These are phyloP conservation scores for Colletotrichum chlorophyti DNA, from an alignment of 2,329 filamentous ascomycete genomes.

Conservation along the genomic window DNA sequence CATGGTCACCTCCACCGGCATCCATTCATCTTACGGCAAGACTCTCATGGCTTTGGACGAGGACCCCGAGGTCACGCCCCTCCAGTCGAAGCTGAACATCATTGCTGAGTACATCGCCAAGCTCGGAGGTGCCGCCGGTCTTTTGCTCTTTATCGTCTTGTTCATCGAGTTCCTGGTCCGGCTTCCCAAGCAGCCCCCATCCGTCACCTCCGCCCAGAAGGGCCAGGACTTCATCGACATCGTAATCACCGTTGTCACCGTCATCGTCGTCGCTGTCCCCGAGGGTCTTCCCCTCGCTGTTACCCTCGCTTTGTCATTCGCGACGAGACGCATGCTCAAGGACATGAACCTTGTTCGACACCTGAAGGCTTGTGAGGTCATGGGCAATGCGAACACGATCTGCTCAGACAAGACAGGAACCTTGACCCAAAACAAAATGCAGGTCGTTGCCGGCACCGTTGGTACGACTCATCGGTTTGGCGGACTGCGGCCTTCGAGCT, in stretches of 20 bases:
- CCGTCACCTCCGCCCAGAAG: constrained; percentile 70
- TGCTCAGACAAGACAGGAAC: constrained; percentile 75
- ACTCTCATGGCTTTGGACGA: constrained; percentile 78
- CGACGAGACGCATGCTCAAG: constrained; percentile 77
- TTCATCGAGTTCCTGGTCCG: constrained; percentile 84
- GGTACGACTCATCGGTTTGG: constrained; percentile 64
- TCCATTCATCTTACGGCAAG: constrained; percentile 77
- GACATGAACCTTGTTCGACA: constrained; percentile 81
- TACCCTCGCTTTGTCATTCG: constrained; percentile 79
- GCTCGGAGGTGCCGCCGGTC: constrained; percentile 76
- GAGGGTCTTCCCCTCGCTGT: constrained; percentile 80
- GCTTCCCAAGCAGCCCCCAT: constrained; percentile 58
- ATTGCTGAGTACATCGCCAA: constrained; percentile 82
- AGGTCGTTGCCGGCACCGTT: constrained; percentile 66
- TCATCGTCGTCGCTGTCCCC: constrained; percentile 81
- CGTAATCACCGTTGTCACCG: constrained; percentile 79
- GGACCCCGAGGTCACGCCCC: constrained; percentile 76
- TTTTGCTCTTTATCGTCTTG: constrained; percentile 83
- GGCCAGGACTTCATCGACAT: constrained; percentile 80
- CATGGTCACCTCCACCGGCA: constrained; percentile 75
- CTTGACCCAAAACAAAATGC: constrained; percentile 74
- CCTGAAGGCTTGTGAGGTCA: constrained; percentile 79
- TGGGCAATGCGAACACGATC: constrained; percentile 79
- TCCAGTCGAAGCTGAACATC: constrained; percentile 77
- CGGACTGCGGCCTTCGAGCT: constrained; percentile 38